Percentiles rank a stretch among this genome's conserved stretches.
phyloP scores from a whole-genome alignment of 2,329 filamentous ascomycete genomes.

The Aspergillus jensenii region DNA sequence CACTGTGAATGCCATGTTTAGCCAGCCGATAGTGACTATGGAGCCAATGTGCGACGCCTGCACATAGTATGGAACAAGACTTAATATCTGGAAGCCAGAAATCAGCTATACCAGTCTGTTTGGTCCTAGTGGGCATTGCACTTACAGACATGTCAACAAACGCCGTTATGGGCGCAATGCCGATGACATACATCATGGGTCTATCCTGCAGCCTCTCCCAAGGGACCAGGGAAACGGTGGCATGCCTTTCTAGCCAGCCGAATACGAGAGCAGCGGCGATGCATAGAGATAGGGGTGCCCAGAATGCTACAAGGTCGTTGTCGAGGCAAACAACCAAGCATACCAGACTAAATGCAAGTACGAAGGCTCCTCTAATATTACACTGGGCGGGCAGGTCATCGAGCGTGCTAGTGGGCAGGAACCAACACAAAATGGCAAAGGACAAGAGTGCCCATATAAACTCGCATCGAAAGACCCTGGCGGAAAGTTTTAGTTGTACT shows the following conservation, averaged over 20 bases:
- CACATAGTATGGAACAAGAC: neutral
- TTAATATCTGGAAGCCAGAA: neutral
- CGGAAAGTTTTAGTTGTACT: neutral
- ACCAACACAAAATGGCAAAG: neutral
- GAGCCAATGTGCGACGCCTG: neutral
- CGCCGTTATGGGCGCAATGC: neutral
- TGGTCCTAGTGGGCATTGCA: neutral
- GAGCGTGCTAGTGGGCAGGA: neutral
- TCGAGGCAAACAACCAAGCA: neutral
- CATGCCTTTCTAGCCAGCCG: neutral
- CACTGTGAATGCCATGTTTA: neutral
- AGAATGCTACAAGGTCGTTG: neutral
- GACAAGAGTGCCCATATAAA: neutral
- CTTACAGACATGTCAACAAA: neutral
- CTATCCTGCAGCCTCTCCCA: neutral
- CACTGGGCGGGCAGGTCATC: neutral
- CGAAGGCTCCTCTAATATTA: neutral
- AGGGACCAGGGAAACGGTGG: neutral
- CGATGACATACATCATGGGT: neutral
- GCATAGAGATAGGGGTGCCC: neutral
- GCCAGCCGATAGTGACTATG: neutral
- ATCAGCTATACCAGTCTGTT: neutral
- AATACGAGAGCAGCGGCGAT: neutral
- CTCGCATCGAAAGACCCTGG: neutral
- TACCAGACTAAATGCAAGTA: neutral